Percentiles rank a stretch among this genome's conserved stretches.
phyloP scores from a whole-genome alignment of 2,329 filamentous ascomycete species.

The Apiospora hydei region DNA sequence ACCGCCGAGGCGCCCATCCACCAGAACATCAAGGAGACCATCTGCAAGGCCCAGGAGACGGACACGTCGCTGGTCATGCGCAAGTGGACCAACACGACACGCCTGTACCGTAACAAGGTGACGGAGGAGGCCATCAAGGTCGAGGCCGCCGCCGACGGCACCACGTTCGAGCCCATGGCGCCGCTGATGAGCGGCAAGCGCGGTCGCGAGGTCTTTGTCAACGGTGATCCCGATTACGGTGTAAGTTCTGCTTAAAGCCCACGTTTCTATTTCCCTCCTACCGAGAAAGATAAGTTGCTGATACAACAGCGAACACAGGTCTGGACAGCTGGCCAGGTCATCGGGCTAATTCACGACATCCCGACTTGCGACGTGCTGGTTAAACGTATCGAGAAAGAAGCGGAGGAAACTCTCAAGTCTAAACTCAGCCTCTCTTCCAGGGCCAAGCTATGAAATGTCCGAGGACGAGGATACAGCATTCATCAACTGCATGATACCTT shows the following conservation, averaged over 20 bases:
- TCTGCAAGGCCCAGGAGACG: slow-evolving; percentile 86
- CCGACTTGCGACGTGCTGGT: slow-evolving; percentile 76
- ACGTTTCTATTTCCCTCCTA: neutral
- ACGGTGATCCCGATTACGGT: slow-evolving; percentile 88
- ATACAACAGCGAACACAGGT: slow-evolving; percentile 64
- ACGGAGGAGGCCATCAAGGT: slow-evolving; percentile 80
- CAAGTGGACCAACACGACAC: slow-evolving; percentile 90
- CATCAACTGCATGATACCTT: neutral
- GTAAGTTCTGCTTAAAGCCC: slow-evolving; percentile 61
- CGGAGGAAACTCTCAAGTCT: slow-evolving; percentile 69
- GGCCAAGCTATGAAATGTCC: slow-evolving; percentile 62
- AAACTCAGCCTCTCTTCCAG: slow-evolving; percentile 63
- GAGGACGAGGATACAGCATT: neutral
- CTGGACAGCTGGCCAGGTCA: slow-evolving; percentile 97
- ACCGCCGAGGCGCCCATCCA: slow-evolving; percentile 94
- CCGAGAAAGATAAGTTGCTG: slow-evolving; percentile 28
- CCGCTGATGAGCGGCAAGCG: slow-evolving; percentile 89
- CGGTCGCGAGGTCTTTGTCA: slow-evolving; percentile 89
- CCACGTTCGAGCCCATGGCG: slow-evolving; percentile 89
- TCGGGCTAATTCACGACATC: slow-evolving; percentile 85
- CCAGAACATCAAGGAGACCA: slow-evolving; percentile 90
- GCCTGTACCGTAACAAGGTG: slow-evolving; percentile 91
- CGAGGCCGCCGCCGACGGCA: slow-evolving; percentile 81
- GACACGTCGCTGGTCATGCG: slow-evolving; percentile 89
- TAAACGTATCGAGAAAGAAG: slow-evolving; percentile 78